Base-by-base conservation (phyloP, 225 moss, liverwort and hornwort species). In the Physcomitrellopsis africana region DNA sequence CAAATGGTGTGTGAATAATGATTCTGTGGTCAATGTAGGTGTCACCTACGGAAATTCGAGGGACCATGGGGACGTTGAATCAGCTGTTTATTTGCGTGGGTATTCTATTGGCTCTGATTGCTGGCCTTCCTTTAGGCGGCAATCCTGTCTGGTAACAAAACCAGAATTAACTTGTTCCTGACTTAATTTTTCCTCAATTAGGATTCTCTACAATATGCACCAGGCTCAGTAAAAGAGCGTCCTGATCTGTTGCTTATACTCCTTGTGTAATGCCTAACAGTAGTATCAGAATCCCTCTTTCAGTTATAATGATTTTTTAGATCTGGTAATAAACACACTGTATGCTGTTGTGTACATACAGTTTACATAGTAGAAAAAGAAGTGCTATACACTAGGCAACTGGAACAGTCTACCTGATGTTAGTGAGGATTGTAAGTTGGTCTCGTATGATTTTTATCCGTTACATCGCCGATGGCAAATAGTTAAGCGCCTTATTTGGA, bases 31-130 rank as follows among this genome's bases (percentile, higher is more conserved):
- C 8, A 74, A 43, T 75, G 81, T 90, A 96, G 99, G 95, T 99
- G 45, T 87, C 99, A 53, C 99, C 99, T 55, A 93, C 95, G 76
- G 84, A 88, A 51, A 93, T 99, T 72, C 99, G 99, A 75, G 99
- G 99, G 52, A 85, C 99, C 16, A 93, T 99, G 70, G 99, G 99
- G 58, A 92, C 99, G 8, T 68, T 86, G 29, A 93, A 99, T 70
- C 99, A 99, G 60, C 82, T 99, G 41, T 92, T 87, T 37, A 99
- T 99, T 45, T 95, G 95, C 70, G 80, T 91, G 24, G 99, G 99
- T 65, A 99, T 99, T 60, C 69, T 99, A n/a, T 51, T 89, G 73
- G 95, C 99, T 72, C 90, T 95, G 16, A 79, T 99, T 71, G 92
- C 92, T 55, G 95, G 99, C 29, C 89, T 99, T 73, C 99, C 99